phyloP scores from a whole-genome alignment of 2,329 filamentous ascomycete species.

The Trichoderma harzianum region DNA sequence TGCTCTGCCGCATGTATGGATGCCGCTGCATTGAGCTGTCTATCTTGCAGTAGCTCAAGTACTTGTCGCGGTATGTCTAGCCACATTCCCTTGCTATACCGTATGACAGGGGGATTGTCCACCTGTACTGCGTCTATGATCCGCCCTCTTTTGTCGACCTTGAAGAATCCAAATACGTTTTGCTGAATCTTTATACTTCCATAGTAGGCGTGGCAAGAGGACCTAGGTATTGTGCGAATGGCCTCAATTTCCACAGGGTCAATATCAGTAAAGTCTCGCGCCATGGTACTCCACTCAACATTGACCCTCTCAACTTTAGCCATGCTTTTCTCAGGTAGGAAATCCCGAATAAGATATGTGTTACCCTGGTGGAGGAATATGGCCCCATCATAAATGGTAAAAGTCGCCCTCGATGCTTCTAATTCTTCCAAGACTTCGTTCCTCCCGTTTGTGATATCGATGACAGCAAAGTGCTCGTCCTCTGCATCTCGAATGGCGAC shows the following conservation, averaged over 20 bases:
- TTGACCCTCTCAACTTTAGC: constrained; percentile 85
- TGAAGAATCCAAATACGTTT: constrained; percentile 95
- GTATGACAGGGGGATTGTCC: constrained; percentile 86
- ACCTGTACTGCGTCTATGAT: constrained; percentile 91
- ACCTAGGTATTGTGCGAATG: constrained; percentile 66
- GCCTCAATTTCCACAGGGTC: constrained; percentile 90
- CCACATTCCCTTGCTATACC: constrained; percentile 89
- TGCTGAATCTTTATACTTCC: constrained; percentile 82
- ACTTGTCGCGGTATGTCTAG: constrained; percentile 80
- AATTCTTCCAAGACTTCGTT: constrained; percentile 91
- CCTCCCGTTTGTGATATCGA: constrained; percentile 78
- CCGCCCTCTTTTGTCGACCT: constrained; percentile 79
- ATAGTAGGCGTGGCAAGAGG: constrained; percentile 71
- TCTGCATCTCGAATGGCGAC: constrained; percentile 86
- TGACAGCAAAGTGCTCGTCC: constrained; percentile 89
- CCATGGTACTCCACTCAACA: constrained; percentile 92
- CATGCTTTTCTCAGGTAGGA: constrained; percentile 73
- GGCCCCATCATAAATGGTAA: constrained; percentile 93
- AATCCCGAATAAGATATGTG: constrained; percentile 87
- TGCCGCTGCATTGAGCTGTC: constrained; percentile 75
- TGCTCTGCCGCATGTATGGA: constrained; percentile 96
- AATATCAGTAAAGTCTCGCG: constrained; percentile 90
- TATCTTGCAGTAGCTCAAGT: constrained; percentile 71
- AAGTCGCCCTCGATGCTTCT: constrained; percentile 92
- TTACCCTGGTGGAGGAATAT: constrained; percentile 97